Evolutionary conservation across 169 alveolate species (phyloP), one percentile per base, ranked within the genome.

Genomic region (Cystoisospora suis): DNA sequence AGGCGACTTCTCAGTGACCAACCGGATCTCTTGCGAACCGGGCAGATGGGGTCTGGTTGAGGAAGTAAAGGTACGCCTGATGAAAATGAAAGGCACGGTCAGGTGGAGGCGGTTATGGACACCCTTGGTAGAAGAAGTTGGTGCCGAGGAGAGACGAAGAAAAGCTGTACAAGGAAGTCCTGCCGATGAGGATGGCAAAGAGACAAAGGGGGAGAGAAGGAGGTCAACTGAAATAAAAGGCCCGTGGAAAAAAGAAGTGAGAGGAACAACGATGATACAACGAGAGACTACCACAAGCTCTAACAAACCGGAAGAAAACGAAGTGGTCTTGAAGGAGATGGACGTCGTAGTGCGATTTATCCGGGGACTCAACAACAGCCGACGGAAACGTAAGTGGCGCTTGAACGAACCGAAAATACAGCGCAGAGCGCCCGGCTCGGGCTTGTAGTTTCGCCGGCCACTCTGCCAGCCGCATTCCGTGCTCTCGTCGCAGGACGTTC

Each of bases 331-430:
- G 44, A 6, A 65, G 15, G 77, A 65, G 15, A 65, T 65, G 77
- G 34, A 65, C 12, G 77, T 65, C 77, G 44, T 65, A 15, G 40
- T 65, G 45, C n/a, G 44, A n/a, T 65, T 15, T n/a, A 7, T 65
- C 40, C n/a, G 77, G 34, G 77, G 77, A 9, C 77, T 65, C n/a
- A 65, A 65, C 77, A 36, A 65, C n/a, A 44, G 20, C 7, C 23
- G 36, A 23, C 77, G 77, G 77, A 65, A 65, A 65, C 45, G 77
- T 65, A n/a, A 65, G 77, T 44, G n/a, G n/a, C 61, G 9, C 61
- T 53, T 53, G 61, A 20, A 53, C 9, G 20, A 53, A 53, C 61
- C 9, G 61, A n/a, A n/a, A n/a, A n/a, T n/a, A n/a, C n/a, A n/a
- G n/a, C n/a, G n/a, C n/a, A n/a, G n/a, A n/a, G n/a, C n/a, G n/a